Evolutionary conservation across 768 basidiomycete species (phyloP).

Genomic region (Podaxis mareebaensis): DNA sequence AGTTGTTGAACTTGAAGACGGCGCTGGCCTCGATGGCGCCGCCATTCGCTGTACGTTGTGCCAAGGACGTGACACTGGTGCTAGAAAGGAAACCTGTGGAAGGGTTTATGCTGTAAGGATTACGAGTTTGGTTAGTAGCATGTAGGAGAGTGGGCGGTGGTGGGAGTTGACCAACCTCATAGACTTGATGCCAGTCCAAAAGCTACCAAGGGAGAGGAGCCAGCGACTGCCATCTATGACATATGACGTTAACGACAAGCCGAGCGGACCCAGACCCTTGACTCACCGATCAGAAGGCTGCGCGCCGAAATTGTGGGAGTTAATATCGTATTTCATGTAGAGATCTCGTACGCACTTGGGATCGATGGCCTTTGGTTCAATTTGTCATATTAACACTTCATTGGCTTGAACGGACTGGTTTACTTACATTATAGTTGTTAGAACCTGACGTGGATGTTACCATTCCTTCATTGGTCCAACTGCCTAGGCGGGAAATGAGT

Average conservation of each 20-base stretch:
- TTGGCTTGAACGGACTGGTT: neutral
- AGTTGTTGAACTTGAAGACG: conserved; percentile 44
- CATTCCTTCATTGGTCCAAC: conserved; percentile 47
- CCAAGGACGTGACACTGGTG: conserved; percentile 41
- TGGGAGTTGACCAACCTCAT: conserved; percentile 24
- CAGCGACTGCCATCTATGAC: conserved; percentile 40
- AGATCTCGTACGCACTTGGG: conserved; percentile 40
- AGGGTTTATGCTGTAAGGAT: conserved; percentile 30
- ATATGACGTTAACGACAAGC: neutral
- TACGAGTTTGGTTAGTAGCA: neutral
- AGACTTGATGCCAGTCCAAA: conserved; percentile 56
- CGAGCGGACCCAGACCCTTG: neutral
- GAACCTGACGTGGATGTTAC: conserved; percentile 42
- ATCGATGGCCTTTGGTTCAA: conserved; percentile 45
- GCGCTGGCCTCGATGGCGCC: conserved; percentile 53
- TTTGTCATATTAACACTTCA: neutral
- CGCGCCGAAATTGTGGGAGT: neutral
- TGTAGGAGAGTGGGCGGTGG: neutral
- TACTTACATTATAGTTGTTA: conserved; percentile 43
- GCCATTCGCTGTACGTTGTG: conserved; percentile 41
- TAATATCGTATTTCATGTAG: neutral
- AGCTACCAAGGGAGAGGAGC: conserved; percentile 54
- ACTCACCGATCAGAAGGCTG: conserved; percentile 34
- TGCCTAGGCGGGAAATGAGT: conserved; percentile 25
- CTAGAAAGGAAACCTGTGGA: conserved; percentile 44